These are phyloP conservation scores for Geoglossum cookeanum DNA, from an alignment of 2,329 filamentous ascomycete genomes.

Conservation along the genomic window DNA sequence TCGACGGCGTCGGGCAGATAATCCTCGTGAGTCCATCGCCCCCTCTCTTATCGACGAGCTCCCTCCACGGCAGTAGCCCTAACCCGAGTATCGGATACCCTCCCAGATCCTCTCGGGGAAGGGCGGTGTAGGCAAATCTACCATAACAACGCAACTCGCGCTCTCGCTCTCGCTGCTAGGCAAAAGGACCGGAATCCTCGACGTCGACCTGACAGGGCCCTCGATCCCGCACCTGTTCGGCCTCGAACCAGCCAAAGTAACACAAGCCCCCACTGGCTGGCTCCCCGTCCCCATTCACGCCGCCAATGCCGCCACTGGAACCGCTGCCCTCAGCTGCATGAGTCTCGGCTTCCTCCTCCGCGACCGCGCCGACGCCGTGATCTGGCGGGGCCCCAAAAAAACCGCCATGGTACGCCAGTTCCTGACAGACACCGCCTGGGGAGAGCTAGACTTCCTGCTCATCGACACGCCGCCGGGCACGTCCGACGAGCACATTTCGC, in stretches of 20 bases:
- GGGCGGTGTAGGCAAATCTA: constrained; percentile 94
- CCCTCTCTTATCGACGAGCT: background rate
- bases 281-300: constrained; percentile 70
- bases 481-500: constrained; percentile 89
- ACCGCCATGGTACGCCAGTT: constrained; percentile 98
- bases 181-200: constrained; percentile 81
- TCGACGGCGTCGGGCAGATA: constrained; percentile 5
- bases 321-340: constrained; percentile 63
- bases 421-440: constrained; percentile 78
- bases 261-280: constrained; percentile 82
- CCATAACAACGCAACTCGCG: constrained; percentile 89
- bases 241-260: constrained; percentile 75
- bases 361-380: constrained; percentile 71
- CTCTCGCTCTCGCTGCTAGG: constrained; percentile 72
- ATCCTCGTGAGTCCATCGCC: constrained; percentile 1
- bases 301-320: constrained; percentile 28
- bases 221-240: constrained; percentile 91
- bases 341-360: constrained; percentile 80
- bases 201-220: constrained; percentile 88
- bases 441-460: constrained; percentile 70
- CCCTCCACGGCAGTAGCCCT: background rate
- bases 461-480: constrained; percentile 95
- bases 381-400: constrained; percentile 96
- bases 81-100: background rate
- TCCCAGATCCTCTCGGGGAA: constrained; percentile 69